phyloP scores from a whole-genome alignment of 2,329 filamentous ascomycete genomes.

The Neurospora crassa region DNA sequence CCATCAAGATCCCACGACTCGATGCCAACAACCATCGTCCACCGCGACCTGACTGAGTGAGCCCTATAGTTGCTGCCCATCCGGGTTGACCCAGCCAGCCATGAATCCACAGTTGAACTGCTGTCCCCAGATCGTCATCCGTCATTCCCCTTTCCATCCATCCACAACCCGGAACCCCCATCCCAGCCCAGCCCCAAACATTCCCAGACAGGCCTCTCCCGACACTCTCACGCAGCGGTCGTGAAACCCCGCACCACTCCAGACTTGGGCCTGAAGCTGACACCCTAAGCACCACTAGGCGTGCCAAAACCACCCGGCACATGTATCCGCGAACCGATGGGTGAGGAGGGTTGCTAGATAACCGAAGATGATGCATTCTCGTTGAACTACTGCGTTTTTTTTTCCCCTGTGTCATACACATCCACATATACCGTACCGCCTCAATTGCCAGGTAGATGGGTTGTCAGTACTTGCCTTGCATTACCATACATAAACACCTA shows the following conservation, averaged over 20 bases:
- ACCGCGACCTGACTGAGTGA: neutral
- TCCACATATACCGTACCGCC: neutral
- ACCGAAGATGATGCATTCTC: constrained; percentile 1
- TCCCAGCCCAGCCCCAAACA: neutral
- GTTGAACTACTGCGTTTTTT: neutral
- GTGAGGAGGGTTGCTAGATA: neutral
- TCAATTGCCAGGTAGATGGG: neutral
- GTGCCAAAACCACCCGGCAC: neutral
- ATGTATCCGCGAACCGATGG: neutral
- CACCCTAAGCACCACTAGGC: neutral
- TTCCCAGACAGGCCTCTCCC: neutral
- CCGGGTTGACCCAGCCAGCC: neutral
- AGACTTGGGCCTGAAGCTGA: neutral
- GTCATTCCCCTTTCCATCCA: neutral
- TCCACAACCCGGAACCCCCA: neutral
- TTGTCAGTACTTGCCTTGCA: neutral
- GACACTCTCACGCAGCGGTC: neutral
- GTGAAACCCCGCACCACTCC: neutral
- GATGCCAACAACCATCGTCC: neutral
- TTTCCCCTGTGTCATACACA: neutral
- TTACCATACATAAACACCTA: neutral
- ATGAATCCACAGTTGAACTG: neutral
- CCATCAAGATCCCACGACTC: neutral
- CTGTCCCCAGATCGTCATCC: neutral
- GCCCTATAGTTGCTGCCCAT: neutral